Evolutionary conservation across 345 rosid genomes (phyloP).

Genomic region (Lepidium africanum): DNA sequence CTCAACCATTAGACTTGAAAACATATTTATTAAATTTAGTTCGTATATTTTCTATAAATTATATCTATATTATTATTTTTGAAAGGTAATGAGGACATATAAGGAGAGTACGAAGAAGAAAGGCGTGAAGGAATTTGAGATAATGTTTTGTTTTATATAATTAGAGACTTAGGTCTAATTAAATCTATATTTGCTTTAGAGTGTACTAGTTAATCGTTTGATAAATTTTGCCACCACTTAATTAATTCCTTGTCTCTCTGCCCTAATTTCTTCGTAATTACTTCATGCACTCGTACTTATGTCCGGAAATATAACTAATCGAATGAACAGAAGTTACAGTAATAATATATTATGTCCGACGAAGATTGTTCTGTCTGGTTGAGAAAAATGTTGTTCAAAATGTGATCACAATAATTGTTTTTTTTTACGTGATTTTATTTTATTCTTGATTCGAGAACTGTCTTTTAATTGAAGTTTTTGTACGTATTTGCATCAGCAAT

Average conservation of each 20-base stretch:
- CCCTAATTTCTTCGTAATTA: background rate
- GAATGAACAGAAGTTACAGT: no score
- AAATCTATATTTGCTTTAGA: background rate
- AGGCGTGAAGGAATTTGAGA: background rate
- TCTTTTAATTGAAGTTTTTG: slow-evolving; percentile 24
- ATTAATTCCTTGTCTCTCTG: background rate
- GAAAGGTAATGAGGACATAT: slow-evolving; percentile 8
- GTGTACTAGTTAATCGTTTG: slow-evolving; percentile 11
- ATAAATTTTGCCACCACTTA: background rate
- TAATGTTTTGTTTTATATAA: background rate
- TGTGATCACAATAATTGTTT: background rate
- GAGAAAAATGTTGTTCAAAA: background rate
- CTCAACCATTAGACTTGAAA: slow-evolving; percentile 12
- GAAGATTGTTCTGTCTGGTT: background rate
- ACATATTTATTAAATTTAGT: slow-evolving; percentile 14
- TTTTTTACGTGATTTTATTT: slow-evolving; percentile 3
- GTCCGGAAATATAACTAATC: no score
- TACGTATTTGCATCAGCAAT: slow-evolving; percentile 28
- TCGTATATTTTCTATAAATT: background rate
- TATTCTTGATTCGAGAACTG: slow-evolving; percentile 23
- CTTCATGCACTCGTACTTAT: background rate
- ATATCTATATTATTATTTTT: background rate
- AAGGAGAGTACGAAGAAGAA: slow-evolving; percentile 8
- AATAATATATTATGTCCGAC: background rate
- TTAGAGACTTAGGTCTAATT: slow-evolving; percentile 1